A percentile compares a stretch with the other conserved stretches of the same genome.
These are phyloP conservation scores for Fusarium xylarioides DNA, from an alignment of 2,329 filamentous ascomycete species.

Conservation along the genomic window DNA sequence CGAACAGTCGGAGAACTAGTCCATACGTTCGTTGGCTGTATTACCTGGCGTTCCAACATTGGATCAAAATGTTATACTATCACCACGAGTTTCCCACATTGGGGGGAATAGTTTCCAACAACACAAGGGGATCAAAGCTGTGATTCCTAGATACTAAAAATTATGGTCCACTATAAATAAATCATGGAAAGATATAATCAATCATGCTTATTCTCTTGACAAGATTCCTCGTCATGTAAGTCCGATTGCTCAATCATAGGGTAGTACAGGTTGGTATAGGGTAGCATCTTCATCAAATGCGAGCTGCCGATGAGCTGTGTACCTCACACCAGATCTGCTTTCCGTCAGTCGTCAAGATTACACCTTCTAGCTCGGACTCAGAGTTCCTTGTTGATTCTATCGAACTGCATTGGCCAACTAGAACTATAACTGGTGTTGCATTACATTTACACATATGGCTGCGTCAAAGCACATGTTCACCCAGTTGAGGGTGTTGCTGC, in stretches of 20 bases:
- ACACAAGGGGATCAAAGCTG: no score
- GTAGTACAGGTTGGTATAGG: neutral
- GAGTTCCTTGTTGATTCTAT: neutral
- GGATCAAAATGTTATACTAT: no score
- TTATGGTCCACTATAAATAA: fast-evolving
- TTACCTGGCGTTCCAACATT: neutral
- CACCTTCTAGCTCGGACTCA: neutral
- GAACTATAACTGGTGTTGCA: neutral
- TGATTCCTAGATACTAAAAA: no score
- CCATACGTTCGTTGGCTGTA: neutral
- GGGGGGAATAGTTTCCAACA: fast-evolving
- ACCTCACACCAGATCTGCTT: neutral
- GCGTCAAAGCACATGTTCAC: slow-evolving; percentile 17
- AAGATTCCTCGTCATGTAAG: no score
- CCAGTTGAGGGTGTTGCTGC: neutral
- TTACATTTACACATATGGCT: neutral
- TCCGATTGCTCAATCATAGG: neutral
- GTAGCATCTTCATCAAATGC: neutral
- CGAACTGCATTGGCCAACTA: neutral
- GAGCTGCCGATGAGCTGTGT: neutral
- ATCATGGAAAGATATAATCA: no score
- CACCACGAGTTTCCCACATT: fast-evolving
- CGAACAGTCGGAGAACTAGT: neutral
- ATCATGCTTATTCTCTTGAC: neutral
- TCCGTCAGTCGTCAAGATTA: neutral